Evolutionary conservation across 495 filamentous ascomycete genomes (phyloP).

Genomic region (Aspergillus indologenus): DNA sequence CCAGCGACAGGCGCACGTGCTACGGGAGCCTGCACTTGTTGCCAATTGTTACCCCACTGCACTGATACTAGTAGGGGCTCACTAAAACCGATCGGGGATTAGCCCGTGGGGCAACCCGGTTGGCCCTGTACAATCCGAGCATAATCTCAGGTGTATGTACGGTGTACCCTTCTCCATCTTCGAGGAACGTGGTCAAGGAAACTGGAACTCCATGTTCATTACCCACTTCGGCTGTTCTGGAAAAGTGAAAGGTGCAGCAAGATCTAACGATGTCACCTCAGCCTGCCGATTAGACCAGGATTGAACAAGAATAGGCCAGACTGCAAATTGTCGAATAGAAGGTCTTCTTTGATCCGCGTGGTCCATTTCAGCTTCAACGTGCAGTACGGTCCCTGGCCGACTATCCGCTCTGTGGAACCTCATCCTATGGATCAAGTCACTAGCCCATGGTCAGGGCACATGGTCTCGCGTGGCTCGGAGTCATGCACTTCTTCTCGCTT

Average conservation of each 20-base stretch:
- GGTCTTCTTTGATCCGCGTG: slow-evolving; percentile 1
- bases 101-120: background rate
- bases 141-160: too few species aligned
- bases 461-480: slow-evolving; percentile 5
- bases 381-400: background rate
- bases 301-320: background rate
- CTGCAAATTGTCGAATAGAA: background rate
- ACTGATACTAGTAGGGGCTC: background rate
- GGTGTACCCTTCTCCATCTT: background rate
- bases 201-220: background rate
- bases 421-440: background rate
- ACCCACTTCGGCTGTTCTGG: background rate
- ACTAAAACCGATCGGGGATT: background rate
- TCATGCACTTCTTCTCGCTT: background rate
- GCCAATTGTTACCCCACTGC: too few species aligned
- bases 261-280: background rate
- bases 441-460: slow-evolving; percentile 6
- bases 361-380: background rate
- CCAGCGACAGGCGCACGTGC: slow-evolving; percentile 11
- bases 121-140: background rate
- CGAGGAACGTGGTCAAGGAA: background rate
- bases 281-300: background rate
- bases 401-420: background rate
- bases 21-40: background rate
- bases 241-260: background rate